Evolutionary conservation across 805 yeast species (phyloP), one percentile per base, ranked within the genome.

Genomic region (Spathaspora passalidarum): DNA sequence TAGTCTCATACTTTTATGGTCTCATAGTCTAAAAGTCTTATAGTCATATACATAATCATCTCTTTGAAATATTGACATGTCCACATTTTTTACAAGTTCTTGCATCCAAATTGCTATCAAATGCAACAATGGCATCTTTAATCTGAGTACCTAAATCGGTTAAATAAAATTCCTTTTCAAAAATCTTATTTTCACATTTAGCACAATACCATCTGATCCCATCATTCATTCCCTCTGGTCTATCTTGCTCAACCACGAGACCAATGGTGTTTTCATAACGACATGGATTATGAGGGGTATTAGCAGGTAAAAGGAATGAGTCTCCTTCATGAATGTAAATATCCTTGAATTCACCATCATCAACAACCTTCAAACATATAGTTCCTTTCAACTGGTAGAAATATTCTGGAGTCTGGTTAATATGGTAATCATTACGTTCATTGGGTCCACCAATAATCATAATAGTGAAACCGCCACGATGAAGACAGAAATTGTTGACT

Each of bases 361-460:
- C 76, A 1, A 90, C 96, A 1, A 91, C 96, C 50, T 81, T 82
- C 50, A 91, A 72, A 17, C 86, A 77, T 96, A 91, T 90, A 20
- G 75, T 72, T 1, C 97, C 97, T 63, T 88, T 88, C 62, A 85
- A 79, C 74, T 86, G 92, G 66, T 85, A 82, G 63, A 91, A 91
- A 80, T 89, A 91, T 59, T 91, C 97, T 0, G 97, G 97, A 0
- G 97, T 91, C 56, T 88, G 95, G 60, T 91, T 91, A 41, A 91
- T 80, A 59, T 91, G 97, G 61, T 88, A 91, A 61, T 91, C 97
- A 0, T 96, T 90, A 47, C 97, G 75, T 57, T 84, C 96, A 62
- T 91, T 91, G 3, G 97, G 97, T 0, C 97, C 97, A 13, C 97
- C 97, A 1, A 91, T 96, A 43, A 90, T 82, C 97, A 91, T 91